Base-by-base conservation (phyloP, 2,329 filamentous ascomycete genomes). In the Rosellinia necatrix region DNA sequence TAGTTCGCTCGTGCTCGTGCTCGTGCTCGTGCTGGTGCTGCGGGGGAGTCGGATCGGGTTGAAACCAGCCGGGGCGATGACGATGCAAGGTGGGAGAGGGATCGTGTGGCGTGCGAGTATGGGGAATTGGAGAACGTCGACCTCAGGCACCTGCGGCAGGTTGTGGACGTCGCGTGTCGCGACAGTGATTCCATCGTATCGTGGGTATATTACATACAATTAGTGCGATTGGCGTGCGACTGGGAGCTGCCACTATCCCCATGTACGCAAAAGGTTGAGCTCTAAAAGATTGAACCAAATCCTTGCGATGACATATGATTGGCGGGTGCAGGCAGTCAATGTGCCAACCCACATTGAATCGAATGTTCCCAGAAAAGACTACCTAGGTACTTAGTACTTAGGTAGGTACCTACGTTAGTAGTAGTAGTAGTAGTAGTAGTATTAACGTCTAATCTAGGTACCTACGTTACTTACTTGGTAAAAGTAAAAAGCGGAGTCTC, bases 151-250 rank as follows among this genome's bases (percentile, higher is more conserved):
- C 60, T 63, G 34, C 68, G 63, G 58, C 69, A 72, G 53, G 67
- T 62, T 49, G 56, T 62, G 12, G 65, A 68, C 32, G 63, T 61
- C 27, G 62, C 62, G 24, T 63, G 66, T 34, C 68, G 65, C 50
- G 68, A 64, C 22, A 66, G 48, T 37, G 65, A 60, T 50, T 72
- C 69, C 70, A 72, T 72, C 35, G 13, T 62, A 27, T n/a, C n/a
- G n/a, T n/a, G n/a, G n/a, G n/a, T n/a, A n/a, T n/a, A n/a, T n/a
- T n/a, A n/a, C n/a, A n/a, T n/a, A n/a, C n/a, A n/a, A n/a, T n/a
- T n/a, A n/a, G 22, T 50, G 22, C 13, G n/a, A 44, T 35, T n/a
- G n/a, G n/a, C n/a, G n/a, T n/a, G n/a, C n/a, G n/a, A n/a, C n/a
- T 41, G 19, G 27, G 29, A 47, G 24, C 34, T 43, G 13, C 21